These are phyloP conservation scores for Xylariaceae sp. DNA, from an alignment of 2,329 filamentous ascomycete genomes.

Conservation along the genomic window DNA sequence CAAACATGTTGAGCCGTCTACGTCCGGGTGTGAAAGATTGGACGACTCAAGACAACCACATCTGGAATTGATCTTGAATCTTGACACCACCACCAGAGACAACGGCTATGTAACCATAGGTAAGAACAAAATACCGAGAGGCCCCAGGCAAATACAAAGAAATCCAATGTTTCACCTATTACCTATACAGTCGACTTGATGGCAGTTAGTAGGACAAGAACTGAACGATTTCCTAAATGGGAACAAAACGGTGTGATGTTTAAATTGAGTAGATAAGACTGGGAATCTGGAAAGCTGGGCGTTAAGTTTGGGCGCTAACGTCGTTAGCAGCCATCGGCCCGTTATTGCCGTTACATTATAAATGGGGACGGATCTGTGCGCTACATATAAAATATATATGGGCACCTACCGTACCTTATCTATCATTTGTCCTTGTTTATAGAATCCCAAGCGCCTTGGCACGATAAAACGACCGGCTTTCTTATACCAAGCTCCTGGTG, in stretches of 20 bases:
- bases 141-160: neutral
- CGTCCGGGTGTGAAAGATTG: too few relatives aligned
- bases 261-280: too few relatives aligned
- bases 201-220: neutral
- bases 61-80: constrained; percentile 12
- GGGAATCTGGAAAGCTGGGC: constrained; percentile 15
- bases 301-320: neutral
- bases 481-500: too few relatives aligned
- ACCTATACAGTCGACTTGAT: too few relatives aligned
- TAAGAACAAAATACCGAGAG: neutral
- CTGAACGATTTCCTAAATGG: constrained; percentile 24
- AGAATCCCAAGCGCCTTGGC: too few relatives aligned
- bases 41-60: constrained; percentile 10
- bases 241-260: constrained; percentile 13
- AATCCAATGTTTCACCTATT: too few relatives aligned
- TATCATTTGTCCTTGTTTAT: too few relatives aligned
- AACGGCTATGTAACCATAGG: constrained; percentile 4
- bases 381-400: too few relatives aligned
- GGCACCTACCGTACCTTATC: too few relatives aligned
- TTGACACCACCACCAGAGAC: constrained; percentile 4
- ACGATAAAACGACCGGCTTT: too few relatives aligned
- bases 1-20: constrained; percentile 37
- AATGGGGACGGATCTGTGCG: neutral
- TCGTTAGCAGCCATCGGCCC: constrained; percentile 13
- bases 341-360: constrained; percentile 3